These are phyloP conservation scores for Tricholoma bakamatsutake DNA, from an alignment of 768 basidiomycete genomes.

Conservation along the genomic window DNA sequence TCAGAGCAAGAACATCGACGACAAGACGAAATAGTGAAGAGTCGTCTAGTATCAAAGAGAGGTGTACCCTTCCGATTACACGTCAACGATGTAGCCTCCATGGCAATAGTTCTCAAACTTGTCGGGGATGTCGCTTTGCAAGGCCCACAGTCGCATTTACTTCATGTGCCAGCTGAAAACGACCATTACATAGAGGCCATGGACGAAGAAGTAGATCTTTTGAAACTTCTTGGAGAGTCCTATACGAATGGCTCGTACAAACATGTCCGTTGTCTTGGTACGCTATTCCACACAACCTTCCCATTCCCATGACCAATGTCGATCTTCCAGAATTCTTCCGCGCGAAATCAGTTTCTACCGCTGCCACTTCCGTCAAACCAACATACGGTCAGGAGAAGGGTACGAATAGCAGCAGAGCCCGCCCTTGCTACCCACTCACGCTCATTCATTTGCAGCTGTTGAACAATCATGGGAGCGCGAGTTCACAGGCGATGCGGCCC, in stretches of 20 bases:
- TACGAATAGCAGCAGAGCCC: not conserved
- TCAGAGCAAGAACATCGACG: not conserved
- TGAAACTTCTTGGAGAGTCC: not conserved
- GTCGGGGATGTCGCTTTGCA: not conserved
- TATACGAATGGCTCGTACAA: not conserved
- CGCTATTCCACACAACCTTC: not conserved
- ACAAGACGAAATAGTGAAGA: not conserved
- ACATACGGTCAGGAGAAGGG: not conserved
- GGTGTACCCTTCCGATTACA: not conserved
- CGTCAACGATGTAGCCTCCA: not conserved
- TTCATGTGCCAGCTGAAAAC: not conserved
- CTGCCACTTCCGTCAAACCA: not conserved
- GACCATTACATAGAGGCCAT: not conserved
- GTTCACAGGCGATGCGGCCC: no score
- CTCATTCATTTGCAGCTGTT: no score
- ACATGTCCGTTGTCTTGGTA: not conserved
- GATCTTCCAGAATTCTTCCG: not conserved
- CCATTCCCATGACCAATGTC: not conserved
- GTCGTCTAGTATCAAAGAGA: not conserved
- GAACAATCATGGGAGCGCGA: no score
- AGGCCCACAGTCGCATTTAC: not conserved
- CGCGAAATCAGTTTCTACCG: not conserved
- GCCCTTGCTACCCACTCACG: no score
- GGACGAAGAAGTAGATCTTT: not conserved
- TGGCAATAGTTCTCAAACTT: not conserved